phyloP scores from a whole-genome alignment of 768 basidiomycete genomes.

The Russula foetens region DNA sequence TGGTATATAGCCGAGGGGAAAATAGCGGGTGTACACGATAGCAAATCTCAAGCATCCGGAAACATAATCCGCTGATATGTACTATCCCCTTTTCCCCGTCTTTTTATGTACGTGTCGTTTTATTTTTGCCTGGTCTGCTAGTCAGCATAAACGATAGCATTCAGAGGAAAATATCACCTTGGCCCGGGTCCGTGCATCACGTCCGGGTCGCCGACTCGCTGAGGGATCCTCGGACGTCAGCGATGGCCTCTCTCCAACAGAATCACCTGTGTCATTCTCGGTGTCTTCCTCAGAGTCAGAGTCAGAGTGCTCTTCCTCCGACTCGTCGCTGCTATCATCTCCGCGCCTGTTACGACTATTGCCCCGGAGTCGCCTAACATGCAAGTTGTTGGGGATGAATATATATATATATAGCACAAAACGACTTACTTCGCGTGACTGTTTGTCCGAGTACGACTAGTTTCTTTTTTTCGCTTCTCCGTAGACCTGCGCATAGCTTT shows the following conservation, averaged over 20 bases:
- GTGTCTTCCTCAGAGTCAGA: constrained; percentile 19
- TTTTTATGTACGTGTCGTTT: constrained; percentile 25
- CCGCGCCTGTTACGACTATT: constrained; percentile 23
- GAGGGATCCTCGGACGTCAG: constrained; percentile 18
- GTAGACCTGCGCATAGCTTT: constrained; percentile 49
- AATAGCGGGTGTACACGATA: not conserved
- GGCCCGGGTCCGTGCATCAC: constrained; percentile 28
- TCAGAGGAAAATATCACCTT: constrained; percentile 22
- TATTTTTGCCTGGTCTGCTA: constrained; percentile 22
- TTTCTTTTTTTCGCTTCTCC: constrained; percentile 47
- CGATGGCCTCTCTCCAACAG: constrained; percentile 10
- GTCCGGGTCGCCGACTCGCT: constrained; percentile 22
- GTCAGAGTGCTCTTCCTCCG: constrained; percentile 23
- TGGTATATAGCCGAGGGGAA: not conserved
- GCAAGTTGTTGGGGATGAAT: not conserved
- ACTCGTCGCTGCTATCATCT: constrained; percentile 24
- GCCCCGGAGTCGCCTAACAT: constrained; percentile 20
- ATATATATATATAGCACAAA: not conserved
- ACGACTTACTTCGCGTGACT: constrained; percentile 40
- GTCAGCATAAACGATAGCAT: not conserved
- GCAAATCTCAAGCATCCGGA: not conserved
- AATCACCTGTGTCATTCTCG: constrained; percentile 8
- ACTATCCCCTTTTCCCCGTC: constrained; percentile 5
- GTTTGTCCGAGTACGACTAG: constrained; percentile 32
- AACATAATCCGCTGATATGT: not conserved